Base-by-base conservation (phyloP, 176 grass and related monocot species). In the Triticum aestivum region DNA sequence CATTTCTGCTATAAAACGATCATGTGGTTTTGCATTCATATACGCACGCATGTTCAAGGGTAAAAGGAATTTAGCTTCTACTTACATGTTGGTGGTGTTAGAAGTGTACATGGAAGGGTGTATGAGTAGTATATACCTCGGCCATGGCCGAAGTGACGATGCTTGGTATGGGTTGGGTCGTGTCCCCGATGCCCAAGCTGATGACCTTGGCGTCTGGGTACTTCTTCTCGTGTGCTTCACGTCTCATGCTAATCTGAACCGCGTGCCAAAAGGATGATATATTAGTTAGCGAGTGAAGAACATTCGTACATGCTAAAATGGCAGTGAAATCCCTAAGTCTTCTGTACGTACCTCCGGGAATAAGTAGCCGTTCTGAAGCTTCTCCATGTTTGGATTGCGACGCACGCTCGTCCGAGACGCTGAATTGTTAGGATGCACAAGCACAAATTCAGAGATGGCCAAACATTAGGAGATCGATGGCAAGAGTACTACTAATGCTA, bases 101-200 rank as follows among this genome's bases (percentile, higher is more conserved):
- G 41, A 44, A 44, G 41, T 44, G 11, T 44, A 44, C 11, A 44
- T 44, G 11, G 72, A 82, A 38, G 9, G 42, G 5, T 49, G 39
- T 41, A 41, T 41, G 39, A 41, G 11, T 6, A 24, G 21, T 38
- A 3, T 8, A 14, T 92, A 98, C 97, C 97, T 96, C 88, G 30
- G 94, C 86, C 97, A 98, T 96, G 34, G 91, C 88, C 52, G 94
- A 92, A 69, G 97, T 84, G 66, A 98, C 74, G 79, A 96, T 65
- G 73, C 83, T 87, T 51, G 94, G 97, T 78, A 98, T 94, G 72
- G 97, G 97, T 51, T 96, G 88, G 27, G 97, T 98, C 38, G 97
- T 98, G 83, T 98, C 90, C 11, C 97, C 97, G 79, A 98, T 82
- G 27, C 94, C 97, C 89, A 98, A 87, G 73, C 97, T 98, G 80